Percentiles rank a stretch among this genome's conserved stretches.
These are phyloP conservation scores for Rubroboletus satanas DNA, from an alignment of 768 basidiomycete species.

Conservation along the genomic window DNA sequence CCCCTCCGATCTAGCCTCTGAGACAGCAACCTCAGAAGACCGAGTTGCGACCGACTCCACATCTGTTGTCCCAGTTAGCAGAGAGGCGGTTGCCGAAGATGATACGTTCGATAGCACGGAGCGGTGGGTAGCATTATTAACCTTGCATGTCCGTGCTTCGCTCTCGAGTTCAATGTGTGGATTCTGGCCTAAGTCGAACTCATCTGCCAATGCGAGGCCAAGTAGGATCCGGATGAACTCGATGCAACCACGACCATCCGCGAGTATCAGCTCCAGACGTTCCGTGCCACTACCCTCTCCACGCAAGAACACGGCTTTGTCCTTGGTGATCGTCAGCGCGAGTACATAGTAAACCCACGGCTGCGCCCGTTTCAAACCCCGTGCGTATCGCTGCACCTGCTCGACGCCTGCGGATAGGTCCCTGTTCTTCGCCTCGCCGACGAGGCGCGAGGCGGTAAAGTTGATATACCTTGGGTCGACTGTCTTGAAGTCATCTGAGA, in stretches of 20 bases:
- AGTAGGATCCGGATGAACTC: slow-evolving; percentile 12
- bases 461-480: background rate
- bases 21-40: background rate
- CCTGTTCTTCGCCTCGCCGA: slow-evolving; percentile 4
- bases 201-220: slow-evolving; percentile 4
- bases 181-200: slow-evolving; percentile 2
- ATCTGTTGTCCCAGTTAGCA: background rate
- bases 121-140: background rate
- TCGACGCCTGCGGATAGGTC: background rate
- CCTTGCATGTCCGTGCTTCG: background rate
- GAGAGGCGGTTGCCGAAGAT: background rate
- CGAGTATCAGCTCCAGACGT: slow-evolving; percentile 1
- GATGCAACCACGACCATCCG: slow-evolving; percentile 3
- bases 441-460: background rate
- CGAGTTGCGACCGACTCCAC: background rate
- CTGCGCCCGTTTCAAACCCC: slow-evolving; percentile 1
- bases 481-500: background rate
- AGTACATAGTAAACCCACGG: slow-evolving; percentile 7
- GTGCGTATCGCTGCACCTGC: slow-evolving; percentile 3
- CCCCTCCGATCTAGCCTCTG: background rate
- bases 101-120: background rate
- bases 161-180: background rate
- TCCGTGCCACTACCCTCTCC: slow-evolving; percentile 12
- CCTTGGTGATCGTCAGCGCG: background rate
- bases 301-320: slow-evolving; percentile 3